Conservation (phyloP, 2,329 filamentous ascomycete genomes). For the Dactylellina sp. region DNA sequence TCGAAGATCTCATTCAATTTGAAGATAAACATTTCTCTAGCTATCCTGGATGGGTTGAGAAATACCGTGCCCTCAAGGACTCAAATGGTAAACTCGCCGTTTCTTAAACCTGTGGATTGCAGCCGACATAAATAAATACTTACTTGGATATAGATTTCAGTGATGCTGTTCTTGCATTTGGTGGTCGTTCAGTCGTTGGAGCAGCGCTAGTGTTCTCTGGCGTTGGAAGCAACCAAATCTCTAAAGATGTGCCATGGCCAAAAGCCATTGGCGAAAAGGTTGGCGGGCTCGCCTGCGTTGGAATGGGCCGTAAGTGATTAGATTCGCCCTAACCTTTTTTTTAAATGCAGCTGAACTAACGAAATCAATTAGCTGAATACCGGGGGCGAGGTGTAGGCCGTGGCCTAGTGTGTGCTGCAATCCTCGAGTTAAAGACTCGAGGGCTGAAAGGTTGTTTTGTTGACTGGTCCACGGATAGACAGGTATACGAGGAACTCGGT, state of each 20-base stretch:
- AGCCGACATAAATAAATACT: slow-evolving; percentile 2
- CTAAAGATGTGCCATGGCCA: slow-evolving; percentile 61
- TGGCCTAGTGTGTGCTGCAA: slow-evolving; percentile 60
- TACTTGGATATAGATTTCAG: slow-evolving; percentile 57
- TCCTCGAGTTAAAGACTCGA: slow-evolving; percentile 60
- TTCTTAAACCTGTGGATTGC: not conserved
- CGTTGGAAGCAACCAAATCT: slow-evolving; percentile 60
- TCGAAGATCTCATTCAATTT: slow-evolving; percentile 60
- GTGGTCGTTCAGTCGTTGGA: slow-evolving; percentile 58
- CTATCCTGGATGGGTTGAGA: slow-evolving; percentile 61
- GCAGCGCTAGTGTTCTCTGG: slow-evolving; percentile 60
- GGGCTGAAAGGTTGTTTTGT: slow-evolving; percentile 61
- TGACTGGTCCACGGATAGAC: slow-evolving; percentile 59
- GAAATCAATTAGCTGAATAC: slow-evolving; percentile 56
- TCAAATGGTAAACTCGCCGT: slow-evolving; percentile 56
- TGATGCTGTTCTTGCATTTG: slow-evolving; percentile 60
- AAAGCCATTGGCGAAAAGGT: slow-evolving; percentile 60
- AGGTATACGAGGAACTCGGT: slow-evolving; percentile 54
- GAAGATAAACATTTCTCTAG: slow-evolving; percentile 60
- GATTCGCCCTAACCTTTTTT: not conserved
- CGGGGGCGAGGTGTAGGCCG: slow-evolving; percentile 59
- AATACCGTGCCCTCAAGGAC: slow-evolving; percentile 59
- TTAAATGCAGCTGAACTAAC: slow-evolving; percentile 8
- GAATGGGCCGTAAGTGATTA: slow-evolving; percentile 60
- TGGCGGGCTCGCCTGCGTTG: slow-evolving; percentile 61